phyloP scores from a whole-genome alignment of 306 rosid species.

The Inga leiocalycina region DNA sequence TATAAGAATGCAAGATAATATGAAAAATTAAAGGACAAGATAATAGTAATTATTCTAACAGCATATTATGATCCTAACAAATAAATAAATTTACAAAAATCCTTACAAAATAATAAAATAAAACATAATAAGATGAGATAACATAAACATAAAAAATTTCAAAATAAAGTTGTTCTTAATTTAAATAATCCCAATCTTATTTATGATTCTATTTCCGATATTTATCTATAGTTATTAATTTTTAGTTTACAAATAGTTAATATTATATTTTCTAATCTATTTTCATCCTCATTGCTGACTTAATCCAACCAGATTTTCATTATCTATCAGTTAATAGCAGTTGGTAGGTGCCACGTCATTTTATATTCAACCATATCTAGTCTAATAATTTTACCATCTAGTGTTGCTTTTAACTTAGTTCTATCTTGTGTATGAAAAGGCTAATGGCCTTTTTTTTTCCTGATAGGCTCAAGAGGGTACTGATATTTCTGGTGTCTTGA shows the following conservation, averaged over 20 bases:
- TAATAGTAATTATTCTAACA: neutral
- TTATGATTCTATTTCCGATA: neutral
- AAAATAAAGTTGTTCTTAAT: neutral
- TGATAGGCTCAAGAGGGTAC: slow-evolving; percentile 84
- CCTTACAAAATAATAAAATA: neutral
- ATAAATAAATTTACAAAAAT: neutral
- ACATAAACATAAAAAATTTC: neutral
- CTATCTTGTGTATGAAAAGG: slow-evolving; percentile 22
- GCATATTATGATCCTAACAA: neutral
- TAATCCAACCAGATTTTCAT: too few relatives aligned
- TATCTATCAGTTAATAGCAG: too few relatives aligned
- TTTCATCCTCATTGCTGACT: neutral
- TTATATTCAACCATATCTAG: neutral
- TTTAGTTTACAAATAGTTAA: neutral
- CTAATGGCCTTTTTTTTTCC: slow-evolving; percentile 32
- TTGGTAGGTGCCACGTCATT: too few relatives aligned
- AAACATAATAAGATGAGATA: neutral
- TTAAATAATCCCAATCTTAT: neutral
- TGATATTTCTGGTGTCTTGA: slow-evolving; percentile 79
- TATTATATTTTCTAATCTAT: neutral
- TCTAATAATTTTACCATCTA: slow-evolving; percentile 14
- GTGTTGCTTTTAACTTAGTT: slow-evolving; percentile 26
- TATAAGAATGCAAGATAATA: too few relatives aligned
- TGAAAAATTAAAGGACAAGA: neutral
- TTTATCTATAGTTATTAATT: neutral